Evolutionary conservation across 495 filamentous ascomycete genomes (phyloP).

Genomic region (Penicillium parvum): DNA sequence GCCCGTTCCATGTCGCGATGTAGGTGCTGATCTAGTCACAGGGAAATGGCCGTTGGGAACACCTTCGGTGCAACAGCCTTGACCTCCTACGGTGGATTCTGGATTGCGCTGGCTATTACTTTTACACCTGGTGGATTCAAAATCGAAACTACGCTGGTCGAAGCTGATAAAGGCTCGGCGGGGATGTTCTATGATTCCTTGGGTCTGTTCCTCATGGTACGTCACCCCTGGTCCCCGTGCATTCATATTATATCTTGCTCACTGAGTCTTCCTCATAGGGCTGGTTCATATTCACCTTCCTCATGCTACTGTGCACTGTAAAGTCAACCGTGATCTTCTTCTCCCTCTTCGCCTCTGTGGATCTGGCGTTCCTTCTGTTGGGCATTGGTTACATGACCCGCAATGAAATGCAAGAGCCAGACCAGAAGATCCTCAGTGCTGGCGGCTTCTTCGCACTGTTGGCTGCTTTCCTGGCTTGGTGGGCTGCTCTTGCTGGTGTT

Average conservation of each 20-base stretch:
- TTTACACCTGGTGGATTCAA: conserved; percentile 69
- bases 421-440: conserved; percentile 54
- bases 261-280: conserved; percentile 36
- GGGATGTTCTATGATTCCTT: conserved; percentile 59
- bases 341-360: conserved; percentile 79
- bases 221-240: conserved; percentile 2
- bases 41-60: conserved; percentile 94
- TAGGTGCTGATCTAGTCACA: conserved; percentile 24
- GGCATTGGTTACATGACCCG: conserved; percentile 58
- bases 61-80: conserved; percentile 95
- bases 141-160: conserved; percentile 40
- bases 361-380: conserved; percentile 78
- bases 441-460: conserved; percentile 79
- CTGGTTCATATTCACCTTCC: conserved; percentile 89
- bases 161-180: conserved; percentile 39
- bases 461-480: conserved; percentile 85
- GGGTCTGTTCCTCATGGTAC: conserved; percentile 71
- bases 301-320: conserved; percentile 76
- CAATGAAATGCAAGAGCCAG: conserved; percentile 35
- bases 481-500: conserved; percentile 85
- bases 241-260: not conserved
- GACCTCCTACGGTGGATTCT: conserved; percentile 92
- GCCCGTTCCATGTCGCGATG: not conserved
- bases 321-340: conserved; percentile 92
- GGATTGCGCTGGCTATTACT: conserved; percentile 80